phyloP scores from a whole-genome alignment of 2,329 filamentous ascomycete genomes.

The Fusarium proliferatum region DNA sequence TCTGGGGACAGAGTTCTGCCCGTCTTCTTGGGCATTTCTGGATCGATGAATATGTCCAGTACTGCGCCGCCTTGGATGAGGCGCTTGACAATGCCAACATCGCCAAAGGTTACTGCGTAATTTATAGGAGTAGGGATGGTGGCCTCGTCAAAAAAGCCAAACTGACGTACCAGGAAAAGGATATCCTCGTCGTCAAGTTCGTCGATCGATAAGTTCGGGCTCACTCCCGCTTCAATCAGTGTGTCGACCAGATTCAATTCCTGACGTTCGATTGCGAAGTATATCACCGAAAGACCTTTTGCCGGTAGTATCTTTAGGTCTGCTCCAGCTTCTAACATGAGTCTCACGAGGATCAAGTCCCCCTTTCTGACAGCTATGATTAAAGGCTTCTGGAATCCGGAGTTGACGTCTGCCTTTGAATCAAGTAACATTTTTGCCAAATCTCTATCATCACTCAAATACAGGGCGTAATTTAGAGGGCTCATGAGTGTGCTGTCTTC shows the following conservation, averaged over 20 bases:
- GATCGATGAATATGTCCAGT: rapidly evolving
- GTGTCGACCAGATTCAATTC: neutral
- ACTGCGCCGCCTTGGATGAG: neutral
- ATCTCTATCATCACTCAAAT: no score
- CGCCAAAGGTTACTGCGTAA: rapidly evolving
- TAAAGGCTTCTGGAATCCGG: rapidly evolving
- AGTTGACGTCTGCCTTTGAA: rapidly evolving
- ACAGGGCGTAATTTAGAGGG: no score
- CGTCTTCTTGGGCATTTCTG: rapidly evolving
- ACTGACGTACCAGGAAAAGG: no score
- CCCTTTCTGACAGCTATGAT: neutral
- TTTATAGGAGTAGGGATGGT: rapidly evolving
- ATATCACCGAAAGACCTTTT: rapidly evolving
- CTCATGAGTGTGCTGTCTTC: no score
- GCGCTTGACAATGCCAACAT: rapidly evolving
- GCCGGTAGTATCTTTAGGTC: constrained; percentile 30
- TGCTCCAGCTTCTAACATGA: constrained; percentile 47
- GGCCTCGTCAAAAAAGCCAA: no score
- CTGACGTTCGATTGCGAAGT: no score
- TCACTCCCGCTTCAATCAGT: neutral
- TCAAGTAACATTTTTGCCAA: neutral
- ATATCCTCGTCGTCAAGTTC: no score
- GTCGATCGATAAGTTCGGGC: rapidly evolving
- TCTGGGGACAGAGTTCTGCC: no score
- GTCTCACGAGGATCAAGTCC: constrained; percentile 42